These are phyloP conservation scores for Gossypium mustelinum DNA, from an alignment of 345 rosid genomes.

Conservation along the genomic window DNA sequence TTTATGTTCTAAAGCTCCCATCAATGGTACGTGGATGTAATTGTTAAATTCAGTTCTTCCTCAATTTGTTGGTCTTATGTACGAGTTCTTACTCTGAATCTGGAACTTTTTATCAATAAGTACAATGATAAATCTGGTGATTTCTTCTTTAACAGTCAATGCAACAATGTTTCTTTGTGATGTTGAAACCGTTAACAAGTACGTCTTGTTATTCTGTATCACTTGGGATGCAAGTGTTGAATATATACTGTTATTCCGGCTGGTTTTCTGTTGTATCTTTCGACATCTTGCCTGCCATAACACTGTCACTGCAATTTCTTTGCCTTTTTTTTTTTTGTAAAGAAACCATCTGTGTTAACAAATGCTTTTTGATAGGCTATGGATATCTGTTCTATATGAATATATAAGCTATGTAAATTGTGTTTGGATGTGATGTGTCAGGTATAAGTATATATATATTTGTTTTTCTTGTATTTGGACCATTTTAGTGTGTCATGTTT, in stretches of 20 bases:
- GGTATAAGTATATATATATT: too few relatives aligned
- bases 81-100: not conserved
- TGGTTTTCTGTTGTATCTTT: not conserved
- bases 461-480: too few relatives aligned
- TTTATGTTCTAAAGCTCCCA: not conserved
- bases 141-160: not conserved
- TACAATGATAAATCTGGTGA: not conserved
- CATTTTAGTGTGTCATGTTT: too few relatives aligned
- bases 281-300: not conserved
- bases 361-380: too few relatives aligned
- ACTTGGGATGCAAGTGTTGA: not conserved
- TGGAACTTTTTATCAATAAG: not conserved
- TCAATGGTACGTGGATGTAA: not conserved
- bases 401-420: too few relatives aligned
- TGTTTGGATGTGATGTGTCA: too few relatives aligned
- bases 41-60: not conserved
- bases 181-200: not conserved
- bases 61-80: not conserved
- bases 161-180: not conserved
- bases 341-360: too few relatives aligned
- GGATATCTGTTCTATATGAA: too few relatives aligned
- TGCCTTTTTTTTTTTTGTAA: not conserved
- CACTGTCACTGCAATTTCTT: not conserved
- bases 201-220: not conserved
- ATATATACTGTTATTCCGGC: not conserved